Evolutionary conservation across 78 protist species (phyloP), one percentile per base, ranked within the genome.

Genomic region (Anaeramoeba ignava): DNA sequence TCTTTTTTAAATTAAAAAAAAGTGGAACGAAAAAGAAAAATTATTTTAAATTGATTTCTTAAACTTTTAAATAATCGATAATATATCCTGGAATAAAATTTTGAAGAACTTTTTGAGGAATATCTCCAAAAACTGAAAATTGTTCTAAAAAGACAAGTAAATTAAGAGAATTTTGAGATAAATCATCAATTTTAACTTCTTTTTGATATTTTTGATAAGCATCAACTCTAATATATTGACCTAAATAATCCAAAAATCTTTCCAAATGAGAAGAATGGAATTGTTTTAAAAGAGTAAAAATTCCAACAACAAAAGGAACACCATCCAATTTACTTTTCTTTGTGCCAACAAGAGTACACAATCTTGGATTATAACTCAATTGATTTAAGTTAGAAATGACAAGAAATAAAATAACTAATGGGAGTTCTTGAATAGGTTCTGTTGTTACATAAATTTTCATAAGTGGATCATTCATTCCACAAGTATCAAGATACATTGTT

Each of bases 241-340:
- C 95, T 42, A 91, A 37, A 73, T 81, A 84, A 0, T 88, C 88
- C 3, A 91, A 41, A 54, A 88, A 92, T 42, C 37, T 85, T 78
- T 38, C 84, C 23, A 89, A 84, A 54, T 78, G 78, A 40, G 88
- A 84, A 38, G 92, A 37, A 90, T 95, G 95, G 85, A 93, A 92
- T 88, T 95, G 97, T 81, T 88, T 89, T 36, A 94, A 90, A 38
- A 95, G 79, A 1, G 97, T 94, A 68, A 91, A 87, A 33, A 91
- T 3, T 78, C 97, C 97, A 38, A 91, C 88, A 37, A 87, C 90
- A 34, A 94, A 89, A 39, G 96, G 89, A 2, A 91, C 78, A 81
- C 92, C 93, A 82, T 92, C 94, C 42, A 86, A 68, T 2, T 40
- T 86, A 3, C 40, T 39, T 87, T 40, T 85, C n/a, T n/a, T n/a